phyloP scores from a whole-genome alignment of 2,329 filamentous ascomycete genomes.

The Xylaria sp. region DNA sequence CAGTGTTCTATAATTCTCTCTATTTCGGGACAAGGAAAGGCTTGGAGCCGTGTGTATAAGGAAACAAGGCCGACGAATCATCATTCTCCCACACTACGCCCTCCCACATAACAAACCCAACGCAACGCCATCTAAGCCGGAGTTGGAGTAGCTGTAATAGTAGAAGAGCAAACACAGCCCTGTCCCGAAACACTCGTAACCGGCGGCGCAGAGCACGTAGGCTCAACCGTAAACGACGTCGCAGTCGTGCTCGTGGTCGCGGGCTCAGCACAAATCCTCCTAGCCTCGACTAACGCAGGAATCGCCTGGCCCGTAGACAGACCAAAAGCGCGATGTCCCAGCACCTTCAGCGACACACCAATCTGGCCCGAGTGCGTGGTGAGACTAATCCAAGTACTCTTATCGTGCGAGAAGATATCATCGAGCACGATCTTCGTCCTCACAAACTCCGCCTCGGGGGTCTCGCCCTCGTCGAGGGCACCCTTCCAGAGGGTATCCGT shows the following conservation, averaged over 20 bases:
- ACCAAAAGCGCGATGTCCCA: constrained; percentile 70
- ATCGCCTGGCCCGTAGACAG: constrained; percentile 75
- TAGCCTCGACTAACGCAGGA: constrained; percentile 72
- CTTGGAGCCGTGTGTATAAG: neutral
- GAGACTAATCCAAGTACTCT: constrained; percentile 66
- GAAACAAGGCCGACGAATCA: neutral
- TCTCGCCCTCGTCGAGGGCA: constrained; percentile 53
- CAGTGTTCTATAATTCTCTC: neutral
- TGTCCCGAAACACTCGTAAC: constrained; percentile 55
- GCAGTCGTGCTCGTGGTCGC: constrained; percentile 47
- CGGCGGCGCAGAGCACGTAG: constrained; percentile 58
- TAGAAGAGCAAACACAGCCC: constrained; percentile 55
- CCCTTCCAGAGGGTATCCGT: constrained; percentile 59
- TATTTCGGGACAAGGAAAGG: neutral
- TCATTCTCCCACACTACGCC: neutral
- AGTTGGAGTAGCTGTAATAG: constrained; percentile 32
- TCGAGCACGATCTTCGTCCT: constrained; percentile 63
- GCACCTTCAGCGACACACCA: constrained; percentile 60
- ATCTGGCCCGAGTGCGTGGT: constrained; percentile 71
- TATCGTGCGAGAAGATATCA: constrained; percentile 65
- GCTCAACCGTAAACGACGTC: constrained; percentile 52
- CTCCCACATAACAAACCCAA: neutral
- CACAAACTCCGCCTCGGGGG: constrained; percentile 58
- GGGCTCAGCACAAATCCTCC: constrained; percentile 50
- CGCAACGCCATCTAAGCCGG: neutral